Base-by-base conservation (phyloP, 176 grass and related monocot species). In the Canna indica region DNA sequence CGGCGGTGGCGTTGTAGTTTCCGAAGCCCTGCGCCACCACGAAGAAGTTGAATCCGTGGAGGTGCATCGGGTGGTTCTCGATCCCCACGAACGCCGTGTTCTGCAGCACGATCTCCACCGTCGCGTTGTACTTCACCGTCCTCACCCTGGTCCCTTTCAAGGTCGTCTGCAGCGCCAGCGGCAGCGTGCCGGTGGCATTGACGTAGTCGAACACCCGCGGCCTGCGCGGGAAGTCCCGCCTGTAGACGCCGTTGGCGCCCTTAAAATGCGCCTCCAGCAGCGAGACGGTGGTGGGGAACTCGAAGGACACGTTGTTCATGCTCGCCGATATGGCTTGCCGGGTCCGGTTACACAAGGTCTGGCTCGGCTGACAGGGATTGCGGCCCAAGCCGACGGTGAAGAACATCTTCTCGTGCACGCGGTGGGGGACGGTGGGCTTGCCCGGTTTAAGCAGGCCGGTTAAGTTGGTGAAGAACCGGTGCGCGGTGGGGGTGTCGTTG, bases 291-390 rank as follows among this genome's bases (percentile, higher is more conserved):
- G 22, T 20, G 1, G 87, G 87, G 71, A 90, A 80, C 6, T 22
- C 4, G 80, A 95, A 90, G 0, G 91, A 90, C 8, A 68, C 58
- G 39, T 88, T 90, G 77, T 95, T 95, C 87, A 95, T 95, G 80
- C 32, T 90, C 0, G 74, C 84, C 0, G 29, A 61, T 28, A 80
- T 17, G 6, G 70, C 48, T n/a, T 30, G 16, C 8, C 16, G 14
- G 16, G 58, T 79, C 11, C 11, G 8, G 53, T 64, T 74, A 71
- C 85, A 88, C 29, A 42, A 26, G 22, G 58, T 61, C 59, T 86
- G 83, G 13, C 3, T n/a, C 9, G 81, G 68, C 0, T 15, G 20
- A 77, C 86, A 94, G 32, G 31, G 1, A 29, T 56, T 17, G 2
- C 77, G 2, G 22, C 82, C 84, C 10, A 90, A 54, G 31, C 87